A percentile compares a stretch with the other conserved stretches of the same genome.
Evolutionary conservation across 768 basidiomycete species (phyloP).

Genomic region (Crepidotus variabilis): DNA sequence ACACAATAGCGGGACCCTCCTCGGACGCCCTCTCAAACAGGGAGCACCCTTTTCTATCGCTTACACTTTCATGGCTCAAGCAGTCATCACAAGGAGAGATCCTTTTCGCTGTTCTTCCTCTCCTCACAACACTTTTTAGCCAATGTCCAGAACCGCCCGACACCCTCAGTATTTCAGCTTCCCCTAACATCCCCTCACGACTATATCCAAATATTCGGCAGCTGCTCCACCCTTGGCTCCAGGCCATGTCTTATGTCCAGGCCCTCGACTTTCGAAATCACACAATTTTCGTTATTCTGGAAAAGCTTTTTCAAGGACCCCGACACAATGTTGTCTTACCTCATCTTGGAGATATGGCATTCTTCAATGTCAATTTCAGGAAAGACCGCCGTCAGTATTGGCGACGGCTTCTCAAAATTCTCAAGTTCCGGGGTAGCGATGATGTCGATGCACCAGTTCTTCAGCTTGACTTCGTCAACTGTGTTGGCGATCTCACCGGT

Average conservation of each 20-base stretch:
- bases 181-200: not conserved
- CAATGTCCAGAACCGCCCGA: not conserved
- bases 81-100: not conserved
- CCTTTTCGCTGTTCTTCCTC: slow-evolving; percentile 1
- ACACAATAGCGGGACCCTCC: slow-evolving; percentile 10
- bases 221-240: slow-evolving; percentile 2
- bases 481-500: slow-evolving; percentile 5
- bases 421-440: slow-evolving; percentile 8
- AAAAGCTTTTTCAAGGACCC: slow-evolving; percentile 6
- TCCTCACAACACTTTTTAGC: slow-evolving; percentile 1
- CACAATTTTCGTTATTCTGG: slow-evolving; percentile 2
- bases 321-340: slow-evolving; percentile 6
- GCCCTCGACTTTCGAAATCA: slow-evolving; percentile 9
- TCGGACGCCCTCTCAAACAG: not conserved
- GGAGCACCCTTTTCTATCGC: slow-evolving; percentile 8
- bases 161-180: slow-evolving; percentile 2
- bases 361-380: slow-evolving; percentile 9
- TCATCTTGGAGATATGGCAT: slow-evolving; percentile 8
- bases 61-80: slow-evolving; percentile 12
- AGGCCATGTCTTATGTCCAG: slow-evolving; percentile 1
- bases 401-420: slow-evolving; percentile 9
- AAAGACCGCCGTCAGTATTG: slow-evolving; percentile 10
- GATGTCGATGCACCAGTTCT: slow-evolving; percentile 9
- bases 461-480: slow-evolving; percentile 11
- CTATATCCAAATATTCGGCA: slow-evolving; percentile 2